A percentile compares a stretch with the other conserved stretches of the same genome.
Evolutionary conservation across 169 alveolate species (phyloP).

Genomic region (Plasmodium ovale): DNA sequence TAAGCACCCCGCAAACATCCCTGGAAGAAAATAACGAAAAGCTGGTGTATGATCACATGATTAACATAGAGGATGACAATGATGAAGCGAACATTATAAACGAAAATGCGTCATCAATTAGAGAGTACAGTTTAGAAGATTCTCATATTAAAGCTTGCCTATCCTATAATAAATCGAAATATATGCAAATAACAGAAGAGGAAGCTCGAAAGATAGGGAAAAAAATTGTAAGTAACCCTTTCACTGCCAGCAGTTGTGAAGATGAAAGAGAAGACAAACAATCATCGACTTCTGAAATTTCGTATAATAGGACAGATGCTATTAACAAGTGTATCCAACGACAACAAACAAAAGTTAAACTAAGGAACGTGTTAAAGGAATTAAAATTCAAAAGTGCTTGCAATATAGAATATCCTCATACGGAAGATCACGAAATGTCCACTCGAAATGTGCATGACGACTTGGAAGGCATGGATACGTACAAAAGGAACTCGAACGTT

Average conservation of each 20-base stretch:
- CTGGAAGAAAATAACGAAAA: neutral
- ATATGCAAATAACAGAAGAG: neutral
- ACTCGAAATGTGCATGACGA: neutral
- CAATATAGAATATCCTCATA: neutral
- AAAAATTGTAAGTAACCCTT: constrained; percentile 22
- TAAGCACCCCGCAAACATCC: neutral
- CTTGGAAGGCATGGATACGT: neutral
- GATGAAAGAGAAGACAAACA: constrained; percentile 16
- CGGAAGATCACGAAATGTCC: neutral
- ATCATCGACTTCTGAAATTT: neutral
- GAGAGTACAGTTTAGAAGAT: constrained; percentile 32
- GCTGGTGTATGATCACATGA: neutral
- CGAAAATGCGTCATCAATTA: constrained; percentile 3
- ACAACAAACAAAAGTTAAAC: constrained; percentile 18
- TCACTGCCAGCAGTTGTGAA: constrained; percentile 17
- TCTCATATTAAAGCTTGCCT: constrained; percentile 30
- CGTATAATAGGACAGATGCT: constrained; percentile 3
- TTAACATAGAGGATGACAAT: neutral
- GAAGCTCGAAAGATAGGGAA: constrained; percentile 7
- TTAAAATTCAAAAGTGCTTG: constrained; percentile 21
- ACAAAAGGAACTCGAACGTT: neutral
- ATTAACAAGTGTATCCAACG: constrained; percentile 19
- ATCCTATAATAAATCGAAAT: constrained; percentile 10
- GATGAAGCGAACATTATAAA: constrained; percentile 10
- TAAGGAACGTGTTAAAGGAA: constrained; percentile 18